These are phyloP conservation scores for Capronia americana DNA, from an alignment of 2,329 filamentous ascomycete genomes.

Conservation along the genomic window DNA sequence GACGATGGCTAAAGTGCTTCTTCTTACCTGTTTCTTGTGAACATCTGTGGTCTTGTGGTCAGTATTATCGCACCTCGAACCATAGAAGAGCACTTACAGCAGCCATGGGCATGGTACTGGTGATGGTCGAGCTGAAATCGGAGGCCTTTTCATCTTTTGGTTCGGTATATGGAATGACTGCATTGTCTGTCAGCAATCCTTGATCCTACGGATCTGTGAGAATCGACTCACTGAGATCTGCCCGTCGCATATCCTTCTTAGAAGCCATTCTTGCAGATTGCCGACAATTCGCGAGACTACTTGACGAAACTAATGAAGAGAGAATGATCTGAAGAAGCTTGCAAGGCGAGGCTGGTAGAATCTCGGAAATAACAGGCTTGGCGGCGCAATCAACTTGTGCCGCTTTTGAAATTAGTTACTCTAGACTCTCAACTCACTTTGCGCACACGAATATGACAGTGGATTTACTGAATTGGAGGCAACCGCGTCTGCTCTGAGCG, in stretches of 20 bases:
- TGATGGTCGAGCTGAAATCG: constrained; percentile 73
- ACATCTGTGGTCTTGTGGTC: constrained; percentile 64
- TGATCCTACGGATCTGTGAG: constrained; percentile 9
- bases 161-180: constrained; percentile 88
- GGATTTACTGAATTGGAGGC: no score
- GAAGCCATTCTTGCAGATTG: constrained; percentile 61
- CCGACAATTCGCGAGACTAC: not conserved
- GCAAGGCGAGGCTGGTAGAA: not conserved
- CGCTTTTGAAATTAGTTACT: not conserved
- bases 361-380: not conserved
- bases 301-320: not conserved
- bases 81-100: constrained; percentile 62
- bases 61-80: constrained; percentile 9
- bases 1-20: constrained; percentile 23
- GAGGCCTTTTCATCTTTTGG: constrained; percentile 68
- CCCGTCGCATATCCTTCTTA: constrained; percentile 77
- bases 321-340: not conserved
- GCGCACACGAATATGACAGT: no score
- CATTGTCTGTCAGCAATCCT: not conserved
- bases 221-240: constrained; percentile 70
- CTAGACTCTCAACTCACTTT: not conserved
- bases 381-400: not conserved
- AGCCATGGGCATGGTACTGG: constrained; percentile 89
- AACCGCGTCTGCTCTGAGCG: no score
- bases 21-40: constrained; percentile 81